Conservation (phyloP, 495 filamentous ascomycete species). For the Podospora fimiseda region DNA sequence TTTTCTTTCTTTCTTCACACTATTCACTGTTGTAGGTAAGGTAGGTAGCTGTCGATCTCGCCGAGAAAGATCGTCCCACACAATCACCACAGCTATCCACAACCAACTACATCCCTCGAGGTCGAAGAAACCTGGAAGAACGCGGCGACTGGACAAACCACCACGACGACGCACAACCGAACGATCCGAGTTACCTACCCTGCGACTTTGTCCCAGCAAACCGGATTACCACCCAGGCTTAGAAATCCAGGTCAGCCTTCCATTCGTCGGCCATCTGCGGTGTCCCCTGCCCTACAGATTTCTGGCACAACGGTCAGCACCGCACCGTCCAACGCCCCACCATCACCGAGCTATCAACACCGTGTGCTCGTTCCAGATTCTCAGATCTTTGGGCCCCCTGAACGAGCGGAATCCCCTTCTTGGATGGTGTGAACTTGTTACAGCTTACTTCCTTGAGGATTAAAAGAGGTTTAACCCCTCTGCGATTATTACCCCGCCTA, state of each 20-base stretch:
- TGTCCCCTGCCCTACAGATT: neutral
- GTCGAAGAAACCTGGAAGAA: no score
- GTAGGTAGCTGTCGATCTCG: no score
- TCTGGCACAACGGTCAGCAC: neutral
- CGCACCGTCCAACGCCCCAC: neutral
- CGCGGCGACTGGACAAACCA: no score
- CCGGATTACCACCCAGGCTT: neutral
- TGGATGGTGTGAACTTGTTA: slow-evolving; percentile 1
- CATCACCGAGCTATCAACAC: neutral
- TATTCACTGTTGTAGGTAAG: no score
- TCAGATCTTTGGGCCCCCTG: neutral
- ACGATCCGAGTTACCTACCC: neutral
- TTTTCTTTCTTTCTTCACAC: neutral
- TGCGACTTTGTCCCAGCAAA: neutral
- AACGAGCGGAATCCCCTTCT: neutral
- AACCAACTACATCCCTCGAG: no score
- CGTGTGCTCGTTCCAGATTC: neutral
- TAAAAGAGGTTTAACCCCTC: neutral
- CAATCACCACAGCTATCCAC: no score
- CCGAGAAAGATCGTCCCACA: no score
- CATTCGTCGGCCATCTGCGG: neutral
- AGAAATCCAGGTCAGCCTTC: neutral
- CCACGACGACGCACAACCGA: neutral
- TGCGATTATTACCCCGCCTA: neutral
- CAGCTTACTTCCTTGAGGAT: neutral